Evolutionary conservation across 1,139 yeast genomes (phyloP), one percentile per base, ranked within the genome.

Genomic region (Saccharomycopsis hybrid): DNA sequence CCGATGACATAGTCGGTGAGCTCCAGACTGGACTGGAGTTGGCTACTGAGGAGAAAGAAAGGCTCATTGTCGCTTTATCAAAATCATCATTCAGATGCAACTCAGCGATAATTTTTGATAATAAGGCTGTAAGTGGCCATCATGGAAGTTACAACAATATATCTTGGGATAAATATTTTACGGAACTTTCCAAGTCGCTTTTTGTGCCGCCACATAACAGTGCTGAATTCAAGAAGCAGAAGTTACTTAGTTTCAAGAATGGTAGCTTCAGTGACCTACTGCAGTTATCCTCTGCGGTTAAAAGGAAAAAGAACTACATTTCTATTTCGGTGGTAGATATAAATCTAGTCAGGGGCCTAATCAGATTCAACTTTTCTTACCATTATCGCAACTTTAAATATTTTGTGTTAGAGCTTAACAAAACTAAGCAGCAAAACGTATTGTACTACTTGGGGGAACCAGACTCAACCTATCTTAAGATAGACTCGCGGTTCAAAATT

Each of bases 401-500:
- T 18, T 52, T 52, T 31, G 36, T 47, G 9, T 54, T 65, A 4
- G 52, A 54, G 25, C 60, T 73, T 2, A 76, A 76, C 1, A 51
- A 59, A 45, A 69, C 77, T 8, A 70, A 73, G 1, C 77, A 73
- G 55, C 77, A 73, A 53, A 72, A 71, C 41, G 63, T 72, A 4
- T 53, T 72, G 25, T 65, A 67, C 47, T 60, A 70, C 8, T 61
- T 73, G 42, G 78, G 78, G 0, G 77, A 77, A 1, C 77, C 78
- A 0, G 76, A 72, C 47, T 75, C 71, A 46, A 70, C 66, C 45
- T 72, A 71, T 58, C 70, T 71, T 57, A 73, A 73, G 54, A 69
- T 68, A 51, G 77, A 73, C 53, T 69, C 73, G 1, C 60, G 76
- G 38, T 61, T 72, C 11, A 61, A 68, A 46, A 72, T 73, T 27